Base-by-base conservation (phyloP, 2,329 filamentous ascomycete genomes). In the Colletotrichum sp. region DNA sequence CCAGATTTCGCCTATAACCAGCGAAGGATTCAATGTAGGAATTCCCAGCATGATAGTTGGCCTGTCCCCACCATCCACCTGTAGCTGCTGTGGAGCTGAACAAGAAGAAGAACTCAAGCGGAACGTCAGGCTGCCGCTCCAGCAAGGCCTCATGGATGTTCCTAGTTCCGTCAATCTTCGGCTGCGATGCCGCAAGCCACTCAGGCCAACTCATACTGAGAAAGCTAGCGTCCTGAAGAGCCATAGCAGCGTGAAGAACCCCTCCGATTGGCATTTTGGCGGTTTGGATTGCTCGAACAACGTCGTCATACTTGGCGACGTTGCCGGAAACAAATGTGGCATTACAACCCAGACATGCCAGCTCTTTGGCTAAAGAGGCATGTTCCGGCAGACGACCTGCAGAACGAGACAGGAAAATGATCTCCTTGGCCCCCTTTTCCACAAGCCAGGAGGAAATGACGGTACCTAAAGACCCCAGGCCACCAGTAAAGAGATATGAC, bases 121-220 rank as follows among this genome's bases (percentile, higher is more conserved):
- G 44, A 8, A 16, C 8, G 9, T 52, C 15, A 1, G 81, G 77
- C 39, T 81, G 79, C 21, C 57, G 65, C 12, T 32, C 34, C 34
- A 62, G 36, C 4, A 66, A 10, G 55, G 71, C 16, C 36, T 82
- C 71, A 77, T 88, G 84, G 7, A 89, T 79, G 68, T 89, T 89
- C 82, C 81, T 85, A 6, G 85, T 85, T 10, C 86, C 87, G 6
- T 81, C 69, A 6, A 86, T 81, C 78, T 89, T 89, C 8, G 86
- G 85, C 6, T 76, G 77, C 3, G 85, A 77, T 6, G 83, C 81
- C 2, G 78, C 77, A 6, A 80, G 75, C 84, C 85, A 88, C 16
- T 85, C 79, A 2, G 82, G 71, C 28, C 81, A 72, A 2, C 78
- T 81, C 85, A 88, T 88, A 26, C 83, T 79, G 2, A 82, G 78